Percentiles rank a stretch among this genome's conserved stretches.
These are phyloP conservation scores for Prunus armeniaca DNA, from an alignment of 306 rosid genomes.

Conservation along the genomic window DNA sequence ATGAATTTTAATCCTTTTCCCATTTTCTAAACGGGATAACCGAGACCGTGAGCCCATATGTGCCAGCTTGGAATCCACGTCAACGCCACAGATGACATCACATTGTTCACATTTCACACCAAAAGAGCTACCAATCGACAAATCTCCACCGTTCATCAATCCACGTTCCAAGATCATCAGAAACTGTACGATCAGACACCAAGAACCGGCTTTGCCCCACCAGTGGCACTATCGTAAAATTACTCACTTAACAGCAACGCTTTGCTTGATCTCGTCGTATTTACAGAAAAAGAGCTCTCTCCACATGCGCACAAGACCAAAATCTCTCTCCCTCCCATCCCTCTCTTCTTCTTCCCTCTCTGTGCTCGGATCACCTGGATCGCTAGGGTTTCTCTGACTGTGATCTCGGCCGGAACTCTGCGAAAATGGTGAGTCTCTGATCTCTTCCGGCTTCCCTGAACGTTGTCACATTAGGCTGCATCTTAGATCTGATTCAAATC, in stretches of 20 bases:
- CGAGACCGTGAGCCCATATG: neutral
- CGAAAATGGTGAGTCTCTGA: conserved; percentile 72
- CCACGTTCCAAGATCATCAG: neutral
- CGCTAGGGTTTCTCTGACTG: conserved; percentile 34
- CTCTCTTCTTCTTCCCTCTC: conserved; percentile 24
- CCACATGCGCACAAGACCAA: neutral
- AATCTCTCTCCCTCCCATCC: conserved; percentile 1
- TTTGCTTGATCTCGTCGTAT: conserved; percentile 30
- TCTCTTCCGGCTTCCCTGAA: conserved; percentile 19
- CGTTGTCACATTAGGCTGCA: conserved; percentile 21
- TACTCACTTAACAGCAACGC: conserved; percentile 35
- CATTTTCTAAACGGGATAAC: too few species aligned
- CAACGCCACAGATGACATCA: neutral
- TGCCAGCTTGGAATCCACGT: conserved; percentile 18
- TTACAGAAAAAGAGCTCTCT: conserved; percentile 5
- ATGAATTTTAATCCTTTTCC: too few species aligned
- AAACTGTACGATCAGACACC: neutral
- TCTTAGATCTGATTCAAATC: conserved; percentile 64
- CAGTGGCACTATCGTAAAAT: conserved; percentile 63
- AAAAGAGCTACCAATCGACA: neutral
- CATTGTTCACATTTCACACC: conserved; percentile 4
- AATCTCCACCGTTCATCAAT: conserved; percentile 13
- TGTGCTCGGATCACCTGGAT: conserved; percentile 42
- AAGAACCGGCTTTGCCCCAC: neutral
- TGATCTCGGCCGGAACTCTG: conserved; percentile 40